Base-by-base conservation (phyloP, 768 basidiomycete species). In the Obba rivulosa region DNA sequence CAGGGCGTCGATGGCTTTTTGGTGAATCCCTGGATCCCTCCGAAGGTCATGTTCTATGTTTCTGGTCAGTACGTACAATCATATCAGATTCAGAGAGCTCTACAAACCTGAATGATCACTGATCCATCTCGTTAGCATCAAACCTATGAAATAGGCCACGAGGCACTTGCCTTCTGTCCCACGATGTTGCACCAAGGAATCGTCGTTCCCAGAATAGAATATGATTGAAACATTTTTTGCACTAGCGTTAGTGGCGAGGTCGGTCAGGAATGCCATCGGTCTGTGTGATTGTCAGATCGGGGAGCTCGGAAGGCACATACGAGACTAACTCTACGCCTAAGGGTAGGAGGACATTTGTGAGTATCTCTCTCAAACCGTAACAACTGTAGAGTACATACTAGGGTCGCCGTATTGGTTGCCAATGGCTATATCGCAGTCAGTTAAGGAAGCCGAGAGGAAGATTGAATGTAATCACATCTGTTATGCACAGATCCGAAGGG, bases 11-110 rank as follows among this genome's bases (percentile, higher is more conserved):
- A 74, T 0, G 86, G 86, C 51, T 75, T 73, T 37, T 76, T 71
- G 11, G 81, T 79, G 62, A 89, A 89, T 3, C 86, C 86, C 62
- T 79, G 83, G 31, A 80, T 79, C 13, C 83, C 85, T 24, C 83
- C 85, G 54, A 87, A 89, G 0, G 86, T 85, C 31, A 83, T 84
- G 57, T 89, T 89, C 80, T 87, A 39, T 8, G 47, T 37, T 46
- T 51, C 42, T 16, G 35, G 8, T 41, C 25, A 24, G 22, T n/a
- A n/a, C 21, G 4, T 18, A 16, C 17, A 7, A 9, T 10, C 11
- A 24, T 18, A 18, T 23, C 18, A 13, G 2, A 17, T 17, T 22
- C 24, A 9, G 20, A 8, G 18, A n/a, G n/a, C 10, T n/a, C 3
- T n/a, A 34, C 5, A 35, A 25, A 31, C 52, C 48, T 56, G 52